A percentile compares a stretch with the other conserved stretches of the same genome.
Conservation (phyloP, 164 flowering plant genomes). For the Pachysandra terminalis region DNA sequence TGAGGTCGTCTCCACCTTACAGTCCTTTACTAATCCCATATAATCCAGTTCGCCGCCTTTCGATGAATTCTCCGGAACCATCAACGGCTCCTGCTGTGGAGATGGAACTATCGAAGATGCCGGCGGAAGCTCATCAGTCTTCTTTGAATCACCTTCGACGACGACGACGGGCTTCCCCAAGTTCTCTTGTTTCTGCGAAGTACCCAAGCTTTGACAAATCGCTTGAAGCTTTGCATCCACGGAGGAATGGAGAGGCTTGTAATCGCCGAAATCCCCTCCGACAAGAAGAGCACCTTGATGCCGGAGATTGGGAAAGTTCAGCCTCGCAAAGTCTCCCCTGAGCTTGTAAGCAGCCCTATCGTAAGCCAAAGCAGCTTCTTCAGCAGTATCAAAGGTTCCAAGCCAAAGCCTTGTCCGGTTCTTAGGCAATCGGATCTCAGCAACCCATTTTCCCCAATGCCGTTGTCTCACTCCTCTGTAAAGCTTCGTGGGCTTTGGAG, state of each 20-base stretch:
- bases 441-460: constrained; percentile 77
- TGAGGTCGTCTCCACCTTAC: constrained; percentile 38
- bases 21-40: constrained; percentile 9
- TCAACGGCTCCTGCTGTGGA: constrained; percentile 1
- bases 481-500: constrained; percentile 38
- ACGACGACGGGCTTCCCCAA: constrained; percentile 13
- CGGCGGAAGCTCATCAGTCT: constrained; percentile 6
- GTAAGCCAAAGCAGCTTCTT: constrained; percentile 57
- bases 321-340: constrained; percentile 53
- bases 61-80: background rate
- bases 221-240: constrained; percentile 65
- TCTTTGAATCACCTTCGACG: background rate
- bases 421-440: constrained; percentile 59
- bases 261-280: constrained; percentile 27
- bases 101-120: constrained; percentile 5
- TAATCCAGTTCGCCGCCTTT: constrained; percentile 1
- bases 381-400: constrained; percentile 60
- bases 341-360: constrained; percentile 57
- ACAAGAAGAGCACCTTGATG: constrained; percentile 26
- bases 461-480: constrained; percentile 65
- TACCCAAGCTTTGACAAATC: constrained; percentile 41
- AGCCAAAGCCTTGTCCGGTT: constrained; percentile 67
- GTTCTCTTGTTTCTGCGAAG: constrained; percentile 37
- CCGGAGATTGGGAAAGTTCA: constrained; percentile 47
- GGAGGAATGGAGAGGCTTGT: constrained; percentile 57